A percentile compares a stretch with the other conserved stretches of the same genome.
phyloP scores from a whole-genome alignment of 2,329 filamentous ascomycete species.

The Harringtonia lauricola region DNA sequence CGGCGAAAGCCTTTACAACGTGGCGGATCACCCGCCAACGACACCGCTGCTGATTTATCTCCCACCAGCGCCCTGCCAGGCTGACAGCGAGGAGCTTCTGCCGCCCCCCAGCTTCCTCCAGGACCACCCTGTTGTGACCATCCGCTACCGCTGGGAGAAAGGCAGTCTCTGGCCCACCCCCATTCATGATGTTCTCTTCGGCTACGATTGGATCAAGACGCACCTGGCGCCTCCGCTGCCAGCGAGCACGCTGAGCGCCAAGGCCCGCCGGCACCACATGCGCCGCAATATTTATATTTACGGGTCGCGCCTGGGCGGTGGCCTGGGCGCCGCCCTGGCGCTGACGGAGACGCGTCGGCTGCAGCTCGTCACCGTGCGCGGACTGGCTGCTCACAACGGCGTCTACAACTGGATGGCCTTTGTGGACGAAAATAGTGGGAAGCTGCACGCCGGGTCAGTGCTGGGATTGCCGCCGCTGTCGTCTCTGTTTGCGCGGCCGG shows the following conservation, averaged over 20 bases:
- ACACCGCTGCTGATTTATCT: conserved; percentile 44
- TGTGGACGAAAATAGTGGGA: conserved; percentile 13
- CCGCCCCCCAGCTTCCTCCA: conserved; percentile 29
- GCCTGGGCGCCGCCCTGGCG: conserved; percentile 43
- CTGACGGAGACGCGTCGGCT: conserved; percentile 41
- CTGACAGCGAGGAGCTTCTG: conserved; percentile 7
- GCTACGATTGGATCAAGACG: conserved; percentile 39
- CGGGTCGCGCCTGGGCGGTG: conserved; percentile 46
- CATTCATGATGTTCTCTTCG: conserved; percentile 43
- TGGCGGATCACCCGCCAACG: conserved; percentile 22
- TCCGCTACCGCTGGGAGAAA: conserved; percentile 48
- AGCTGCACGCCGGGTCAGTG: conserved; percentile 20
- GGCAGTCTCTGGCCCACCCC: conserved; percentile 39
- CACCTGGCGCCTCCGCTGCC: conserved; percentile 26
- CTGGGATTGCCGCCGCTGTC: conserved; percentile 17
- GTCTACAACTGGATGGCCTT: conserved; percentile 56
- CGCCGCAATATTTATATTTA: conserved; percentile 37
- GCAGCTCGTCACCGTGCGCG: conserved; percentile 34
- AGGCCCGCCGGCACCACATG: background rate
- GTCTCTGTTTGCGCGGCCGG: conserved; percentile 35
- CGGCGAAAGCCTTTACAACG: conserved; percentile 35
- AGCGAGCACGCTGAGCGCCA: background rate
- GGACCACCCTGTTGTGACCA: conserved; percentile 35
- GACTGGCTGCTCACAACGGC: conserved; percentile 45
- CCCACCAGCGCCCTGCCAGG: conserved; percentile 31